These are phyloP conservation scores for Phytophthora sp. DNA, from an alignment of 352 stramenopile genomes.

Conservation along the genomic window DNA sequence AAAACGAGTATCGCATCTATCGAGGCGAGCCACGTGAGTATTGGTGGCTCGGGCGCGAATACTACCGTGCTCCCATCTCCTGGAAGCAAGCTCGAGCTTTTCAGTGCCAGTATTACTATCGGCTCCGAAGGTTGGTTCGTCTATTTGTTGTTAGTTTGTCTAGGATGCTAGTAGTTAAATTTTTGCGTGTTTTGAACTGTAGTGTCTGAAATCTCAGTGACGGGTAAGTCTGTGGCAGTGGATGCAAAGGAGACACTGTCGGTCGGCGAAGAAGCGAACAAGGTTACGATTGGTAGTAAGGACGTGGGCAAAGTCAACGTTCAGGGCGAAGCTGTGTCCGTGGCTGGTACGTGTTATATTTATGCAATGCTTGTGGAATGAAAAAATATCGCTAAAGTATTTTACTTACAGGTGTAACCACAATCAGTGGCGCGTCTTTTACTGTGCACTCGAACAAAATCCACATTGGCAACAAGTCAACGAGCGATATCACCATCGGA, in stretches of 20 bases:
- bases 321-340: slow-evolving; percentile 18
- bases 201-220: slow-evolving; percentile 38
- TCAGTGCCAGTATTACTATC: slow-evolving; percentile 42
- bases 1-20: slow-evolving; percentile 36
- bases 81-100: slow-evolving; percentile 31
- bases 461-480: slow-evolving; percentile 42
- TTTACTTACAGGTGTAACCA: slow-evolving; percentile 29
- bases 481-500: slow-evolving; percentile 44
- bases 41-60: slow-evolving; percentile 40
- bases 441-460: slow-evolving; percentile 36
- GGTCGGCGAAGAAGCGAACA: slow-evolving; percentile 28
- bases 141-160: slow-evolving; percentile 2
- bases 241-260: slow-evolving; percentile 31
- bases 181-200: slow-evolving; percentile 1
- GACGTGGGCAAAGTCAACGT: slow-evolving; percentile 29
- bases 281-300: slow-evolving; percentile 32
- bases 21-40: slow-evolving; percentile 38
- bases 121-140: slow-evolving; percentile 38
- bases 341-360: slow-evolving; percentile 30
- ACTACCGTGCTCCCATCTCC: slow-evolving; percentile 22
- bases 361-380: neutral
- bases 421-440: slow-evolving; percentile 32
- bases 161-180: slow-evolving; percentile 8
- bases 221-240: slow-evolving; percentile 29
- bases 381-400: neutral